phyloP scores from a whole-genome alignment of 768 basidiomycete genomes.

The Favolaschia claudopus region DNA sequence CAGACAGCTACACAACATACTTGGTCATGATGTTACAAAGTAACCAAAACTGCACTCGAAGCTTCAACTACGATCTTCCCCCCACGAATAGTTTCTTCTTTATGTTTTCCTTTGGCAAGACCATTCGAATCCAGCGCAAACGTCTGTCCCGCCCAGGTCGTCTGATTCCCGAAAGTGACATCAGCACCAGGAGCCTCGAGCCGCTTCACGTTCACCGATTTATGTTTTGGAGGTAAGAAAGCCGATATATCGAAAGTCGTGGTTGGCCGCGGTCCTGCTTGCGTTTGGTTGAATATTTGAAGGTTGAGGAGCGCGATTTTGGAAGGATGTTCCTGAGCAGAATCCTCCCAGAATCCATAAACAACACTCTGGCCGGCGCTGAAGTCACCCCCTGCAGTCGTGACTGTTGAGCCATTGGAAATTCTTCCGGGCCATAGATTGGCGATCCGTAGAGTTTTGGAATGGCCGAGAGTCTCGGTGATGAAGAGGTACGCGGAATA shows the following conservation, averaged over 20 bases:
- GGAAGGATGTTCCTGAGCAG: conserved; percentile 42
- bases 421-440: conserved; percentile 62
- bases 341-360: conserved; percentile 59
- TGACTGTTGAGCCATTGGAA: conserved; percentile 59
- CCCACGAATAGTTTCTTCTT: conserved; percentile 47
- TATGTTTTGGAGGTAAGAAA: conserved; percentile 38
- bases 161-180: conserved; percentile 49
- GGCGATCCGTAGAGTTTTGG: conserved; percentile 50
- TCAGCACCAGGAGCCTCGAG: conserved; percentile 59
- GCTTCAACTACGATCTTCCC: conserved; percentile 44
- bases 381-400: conserved; percentile 55
- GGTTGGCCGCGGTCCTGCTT: conserved; percentile 46
- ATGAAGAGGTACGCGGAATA: conserved; percentile 61
- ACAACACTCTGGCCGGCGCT: conserved; percentile 57
- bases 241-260: conserved; percentile 56
- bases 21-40: conserved; percentile 30
- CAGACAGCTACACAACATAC: background rate
- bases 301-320: conserved; percentile 60
- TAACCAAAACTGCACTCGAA: conserved; percentile 47
- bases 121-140: conserved; percentile 46
- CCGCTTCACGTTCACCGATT: conserved; percentile 46
- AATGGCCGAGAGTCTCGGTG: conserved; percentile 54
- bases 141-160: conserved; percentile 60
- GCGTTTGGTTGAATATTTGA: conserved; percentile 59
- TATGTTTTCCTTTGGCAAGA: conserved; percentile 42